Percentiles rank a stretch among this genome's conserved stretches.
phyloP scores from a whole-genome alignment of 768 basidiomycete species.

The Amanita brunnescens region DNA sequence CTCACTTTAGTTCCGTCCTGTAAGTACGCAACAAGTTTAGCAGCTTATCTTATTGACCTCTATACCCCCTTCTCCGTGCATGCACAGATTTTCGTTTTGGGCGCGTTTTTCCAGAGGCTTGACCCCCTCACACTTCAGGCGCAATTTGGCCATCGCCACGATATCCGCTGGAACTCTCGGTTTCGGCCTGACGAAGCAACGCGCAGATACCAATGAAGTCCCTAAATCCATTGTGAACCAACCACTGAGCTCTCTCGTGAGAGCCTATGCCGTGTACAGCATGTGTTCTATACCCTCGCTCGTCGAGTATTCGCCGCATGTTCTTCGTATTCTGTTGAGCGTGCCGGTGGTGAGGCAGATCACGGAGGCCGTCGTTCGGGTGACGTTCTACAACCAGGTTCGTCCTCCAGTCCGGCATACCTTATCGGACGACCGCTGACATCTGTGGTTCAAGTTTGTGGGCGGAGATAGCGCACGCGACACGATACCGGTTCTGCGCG shows the following conservation, averaged over 20 bases:
- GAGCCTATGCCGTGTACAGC: slow-evolving; percentile 77
- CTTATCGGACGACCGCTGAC: background rate
- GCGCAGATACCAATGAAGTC: background rate
- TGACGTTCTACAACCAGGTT: slow-evolving; percentile 84
- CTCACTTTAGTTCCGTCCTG: background rate
- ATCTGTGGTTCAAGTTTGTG: slow-evolving; percentile 52
- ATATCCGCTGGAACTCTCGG: background rate
- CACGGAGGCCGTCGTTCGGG: slow-evolving; percentile 60
- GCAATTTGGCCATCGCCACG: background rate
- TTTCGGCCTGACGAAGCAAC: slow-evolving; percentile 1
- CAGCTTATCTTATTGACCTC: background rate
- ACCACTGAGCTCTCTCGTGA: slow-evolving; percentile 35
- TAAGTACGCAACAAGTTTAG: too few species aligned
- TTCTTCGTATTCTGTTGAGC: slow-evolving; percentile 45
- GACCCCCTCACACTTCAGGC: background rate
- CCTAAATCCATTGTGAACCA: background rate
- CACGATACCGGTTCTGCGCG: slow-evolving; percentile 53
- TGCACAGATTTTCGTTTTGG: slow-evolving; percentile 2
- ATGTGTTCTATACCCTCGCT: slow-evolving; percentile 69
- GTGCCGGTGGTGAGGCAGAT: slow-evolving; percentile 55
- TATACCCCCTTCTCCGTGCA: background rate
- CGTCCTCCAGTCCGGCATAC: slow-evolving; percentile 9
- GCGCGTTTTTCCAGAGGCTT: background rate
- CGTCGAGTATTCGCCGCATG: slow-evolving; percentile 64
- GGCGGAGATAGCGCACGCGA: slow-evolving; percentile 76